Conservation (phyloP, 306 rosid genomes). For the Rosa lucieae region DNA sequence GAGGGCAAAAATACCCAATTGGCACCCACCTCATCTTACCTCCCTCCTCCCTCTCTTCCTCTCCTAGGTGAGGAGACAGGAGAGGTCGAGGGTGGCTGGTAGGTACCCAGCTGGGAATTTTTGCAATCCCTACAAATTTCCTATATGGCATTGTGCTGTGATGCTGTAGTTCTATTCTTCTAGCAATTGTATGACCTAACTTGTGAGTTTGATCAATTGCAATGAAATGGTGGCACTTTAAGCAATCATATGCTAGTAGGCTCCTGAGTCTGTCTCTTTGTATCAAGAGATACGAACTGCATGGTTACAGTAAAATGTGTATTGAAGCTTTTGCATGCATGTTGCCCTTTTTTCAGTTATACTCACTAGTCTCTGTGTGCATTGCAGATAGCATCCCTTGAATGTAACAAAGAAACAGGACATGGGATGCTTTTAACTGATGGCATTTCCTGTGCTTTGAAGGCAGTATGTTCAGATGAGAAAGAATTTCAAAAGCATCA, state of each 20-base stretch:
- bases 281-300: neutral
- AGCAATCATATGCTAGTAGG: neutral
- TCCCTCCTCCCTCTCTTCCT: neutral
- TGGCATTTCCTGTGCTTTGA: slow-evolving; percentile 45
- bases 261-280: neutral
- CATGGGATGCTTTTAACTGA: slow-evolving; percentile 45
- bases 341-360: slow-evolving; percentile 15
- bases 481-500: slow-evolving; percentile 42
- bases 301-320: neutral
- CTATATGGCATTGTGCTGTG: neutral
- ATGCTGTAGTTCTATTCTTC: neutral
- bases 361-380: slow-evolving; percentile 34
- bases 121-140: neutral
- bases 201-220: neutral
- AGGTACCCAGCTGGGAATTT: neutral
- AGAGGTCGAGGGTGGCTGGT: neutral
- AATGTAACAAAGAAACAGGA: slow-evolving; percentile 59
- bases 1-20: neutral
- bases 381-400: slow-evolving; percentile 57
- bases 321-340: slow-evolving; percentile 8
- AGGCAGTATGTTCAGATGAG: slow-evolving; percentile 47
- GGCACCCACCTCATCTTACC: neutral
- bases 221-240: neutral
- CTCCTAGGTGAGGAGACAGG: neutral
- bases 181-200: neutral